Base-by-base conservation (phyloP, 495 filamentous ascomycete species). In the Geoglossum glabrum region DNA sequence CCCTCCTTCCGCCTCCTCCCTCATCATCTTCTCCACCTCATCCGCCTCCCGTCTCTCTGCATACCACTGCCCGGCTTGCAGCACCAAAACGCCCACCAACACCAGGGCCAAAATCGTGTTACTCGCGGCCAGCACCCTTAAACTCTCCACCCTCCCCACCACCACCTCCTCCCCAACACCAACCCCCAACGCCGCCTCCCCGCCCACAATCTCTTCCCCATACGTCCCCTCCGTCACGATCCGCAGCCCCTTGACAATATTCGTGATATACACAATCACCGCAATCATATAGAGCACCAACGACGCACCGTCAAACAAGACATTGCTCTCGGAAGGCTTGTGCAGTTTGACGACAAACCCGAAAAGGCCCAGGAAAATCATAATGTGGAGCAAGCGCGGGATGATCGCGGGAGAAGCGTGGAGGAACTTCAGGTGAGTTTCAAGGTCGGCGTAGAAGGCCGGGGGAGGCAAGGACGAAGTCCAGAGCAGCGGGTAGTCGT, bases 21-120 rank as follows among this genome's bases (percentile, higher is more conserved):
- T 70, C 46, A 77, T 72, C 57, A 85, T 73, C 61, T 72, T 72
- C 67, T 79, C 82, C 61, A 73, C 74, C 71, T 97, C 90, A 70
- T 89, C 82, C 65, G 73, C 73, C 68, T 96, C 88, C 78, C 92
- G 95, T 61, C 82, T 73, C 77, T 95, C 88, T 27, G 93, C 92
- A 73, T 98, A 98, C 92, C 92, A 98, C 76, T 97, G 90, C 13
- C 93, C 92, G 8, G 87, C 90, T 79, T 98, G 93, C 65, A 98
- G 72, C 31, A 93, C 86, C 60, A 98, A 64, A 28, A 98, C 86
- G 3, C 92, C 92, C 0, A 95, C 81, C 55, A 97, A 69, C 27
- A 98, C 87, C 40, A 98, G 73, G 54, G 90, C 92, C 43, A 96
- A 64, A 61, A 98, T 98, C 2, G 90, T 95, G 67, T 97, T 93